These are phyloP conservation scores for Marasmius oreades DNA, from an alignment of 1,284 basidiomycete species.

Conservation along the genomic window DNA sequence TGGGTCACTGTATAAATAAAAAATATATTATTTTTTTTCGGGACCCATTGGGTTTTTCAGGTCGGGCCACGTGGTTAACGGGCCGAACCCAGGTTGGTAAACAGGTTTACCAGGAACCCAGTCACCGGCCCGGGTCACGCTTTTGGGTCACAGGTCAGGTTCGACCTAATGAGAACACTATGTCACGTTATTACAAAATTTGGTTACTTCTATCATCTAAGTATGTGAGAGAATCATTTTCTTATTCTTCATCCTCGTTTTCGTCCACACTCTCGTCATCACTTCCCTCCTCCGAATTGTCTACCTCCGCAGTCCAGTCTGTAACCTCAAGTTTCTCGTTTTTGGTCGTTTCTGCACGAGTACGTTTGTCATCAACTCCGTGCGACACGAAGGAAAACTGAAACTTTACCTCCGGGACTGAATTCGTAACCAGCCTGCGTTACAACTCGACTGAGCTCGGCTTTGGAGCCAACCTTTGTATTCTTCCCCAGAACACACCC, in stretches of 20 bases:
- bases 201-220: too few relatives aligned
- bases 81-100: too few relatives aligned
- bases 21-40: too few relatives aligned
- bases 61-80: too few relatives aligned
- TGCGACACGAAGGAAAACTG: not conserved
- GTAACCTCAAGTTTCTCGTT: constrained; percentile 64
- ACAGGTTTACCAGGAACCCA: too few relatives aligned
- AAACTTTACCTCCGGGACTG: constrained; percentile 57
- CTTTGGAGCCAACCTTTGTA: constrained; percentile 78
- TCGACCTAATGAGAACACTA: too few relatives aligned
- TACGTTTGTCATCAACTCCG: constrained; percentile 1
- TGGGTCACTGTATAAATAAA: too few relatives aligned
- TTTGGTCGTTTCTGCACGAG: constrained; percentile 45
- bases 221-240: not conserved
- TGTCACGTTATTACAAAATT: too few relatives aligned
- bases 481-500: constrained; percentile 84
- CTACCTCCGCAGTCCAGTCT: constrained; percentile 51
- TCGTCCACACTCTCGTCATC: constrained; percentile 27
- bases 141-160: too few relatives aligned
- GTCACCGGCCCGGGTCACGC: too few relatives aligned
- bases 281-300: constrained; percentile 25
- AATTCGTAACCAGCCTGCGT: constrained; percentile 89
- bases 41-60: too few relatives aligned
- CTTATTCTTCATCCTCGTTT: constrained; percentile 18
- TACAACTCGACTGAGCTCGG: constrained; percentile 79